Base-by-base conservation (phyloP, 1,139 yeast genomes). In the Magnusiomyces sp. region DNA sequence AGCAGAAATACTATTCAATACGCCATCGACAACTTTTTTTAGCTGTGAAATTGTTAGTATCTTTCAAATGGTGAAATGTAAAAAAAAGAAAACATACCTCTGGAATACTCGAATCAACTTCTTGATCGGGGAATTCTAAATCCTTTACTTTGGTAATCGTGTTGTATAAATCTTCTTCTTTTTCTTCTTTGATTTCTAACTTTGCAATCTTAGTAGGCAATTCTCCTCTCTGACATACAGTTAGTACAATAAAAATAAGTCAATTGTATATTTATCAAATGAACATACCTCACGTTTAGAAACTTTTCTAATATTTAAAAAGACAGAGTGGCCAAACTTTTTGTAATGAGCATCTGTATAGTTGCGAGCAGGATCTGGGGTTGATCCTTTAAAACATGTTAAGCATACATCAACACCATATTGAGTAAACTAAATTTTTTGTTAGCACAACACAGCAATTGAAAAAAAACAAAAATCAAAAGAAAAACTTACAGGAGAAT, bases 321-420 rank as follows among this genome's bases (percentile, higher is more conserved):
- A 83, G 6, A 79, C 62, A 2, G 69, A 62, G 62, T 83, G 87
- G 20, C 75, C 73, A 4, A 81, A 75, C 40, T 68, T 64, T 10
- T 71, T 64, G 52, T 69, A 66, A 60, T 84, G 90, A 47, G 73
- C 68, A 17, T 58, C 58, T 1, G 95, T 85, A 56, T 77, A 80
- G 55, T 79, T 71, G 48, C 73, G 68, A 19, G 69, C 72, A 50
- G 68, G 67, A 39, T 64, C 66, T 1, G 73, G 70, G 45, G 92
- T 80, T 50, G 81, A 83, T 1, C 89, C 80, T 49, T 76, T 76
- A 62, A 74, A 84, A 53, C 94, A 80, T 10, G 67, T 60, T 51
- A 88, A 71, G 56, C 95, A 88, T 23, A 87, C 80, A 61, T 84
- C 94, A 19, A 88, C 62, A 0, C 95, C 95, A 10, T 66, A 57